Evolutionary conservation across 23 red algal genomes (phyloP).

Genomic region (Gracilariopsis chorda): DNA sequence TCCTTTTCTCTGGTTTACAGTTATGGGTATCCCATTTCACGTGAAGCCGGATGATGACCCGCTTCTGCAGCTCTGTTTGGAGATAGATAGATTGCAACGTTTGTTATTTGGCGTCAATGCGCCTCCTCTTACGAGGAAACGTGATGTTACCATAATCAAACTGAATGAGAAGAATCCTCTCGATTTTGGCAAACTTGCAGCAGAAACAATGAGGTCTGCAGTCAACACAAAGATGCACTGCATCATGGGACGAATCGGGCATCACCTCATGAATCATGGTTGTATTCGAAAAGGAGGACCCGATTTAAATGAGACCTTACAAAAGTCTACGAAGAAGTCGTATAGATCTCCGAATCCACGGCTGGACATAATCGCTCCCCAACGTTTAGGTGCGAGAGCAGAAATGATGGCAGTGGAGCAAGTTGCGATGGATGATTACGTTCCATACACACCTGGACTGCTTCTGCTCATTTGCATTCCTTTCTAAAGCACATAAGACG

Average conservation of each 20-base stretch:
- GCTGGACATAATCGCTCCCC: background rate
- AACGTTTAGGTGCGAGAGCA: background rate
- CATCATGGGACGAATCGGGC: background rate
- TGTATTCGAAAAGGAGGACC: background rate
- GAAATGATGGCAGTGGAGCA: too few species aligned
- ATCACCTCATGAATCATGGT: background rate
- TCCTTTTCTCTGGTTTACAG: background rate
- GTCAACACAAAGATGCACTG: conserved; percentile 17
- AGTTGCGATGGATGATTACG: too few species aligned
- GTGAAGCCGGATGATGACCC: background rate
- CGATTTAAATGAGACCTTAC: background rate
- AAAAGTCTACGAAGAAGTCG: background rate
- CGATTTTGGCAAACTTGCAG: background rate
- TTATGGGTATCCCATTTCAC: background rate
- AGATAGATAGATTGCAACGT: background rate
- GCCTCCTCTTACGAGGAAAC: background rate
- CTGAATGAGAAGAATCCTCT: background rate
- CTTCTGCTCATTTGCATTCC: too few species aligned
- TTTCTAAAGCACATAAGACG: too few species aligned
- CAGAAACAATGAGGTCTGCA: background rate
- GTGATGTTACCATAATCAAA: background rate
- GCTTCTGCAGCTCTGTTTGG: background rate
- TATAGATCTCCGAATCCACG: background rate
- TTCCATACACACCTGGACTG: too few species aligned
- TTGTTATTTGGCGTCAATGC: background rate